Conservation (phyloP, 2,329 filamentous ascomycete species). For the Clarireedia homoeocarpa region DNA sequence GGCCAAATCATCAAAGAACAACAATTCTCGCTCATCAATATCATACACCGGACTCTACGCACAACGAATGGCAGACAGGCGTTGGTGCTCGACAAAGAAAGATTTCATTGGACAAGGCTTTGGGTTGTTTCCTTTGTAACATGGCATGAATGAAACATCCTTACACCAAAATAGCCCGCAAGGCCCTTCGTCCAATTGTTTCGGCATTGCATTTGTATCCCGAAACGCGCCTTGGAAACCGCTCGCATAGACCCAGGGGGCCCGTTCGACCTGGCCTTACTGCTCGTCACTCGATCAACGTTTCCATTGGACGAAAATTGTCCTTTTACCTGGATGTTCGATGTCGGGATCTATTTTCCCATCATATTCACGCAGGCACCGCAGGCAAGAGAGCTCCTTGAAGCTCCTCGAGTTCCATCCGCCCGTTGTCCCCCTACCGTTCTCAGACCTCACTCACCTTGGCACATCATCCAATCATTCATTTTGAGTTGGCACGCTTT, state of each 20-base stretch:
- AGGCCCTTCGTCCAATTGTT: conserved; percentile 22
- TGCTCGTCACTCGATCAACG: too few species aligned
- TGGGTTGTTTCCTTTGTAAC: not conserved
- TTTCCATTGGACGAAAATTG: not conserved
- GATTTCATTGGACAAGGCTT: not conserved
- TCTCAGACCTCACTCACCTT: not conserved
- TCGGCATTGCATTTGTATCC: conserved; percentile 2
- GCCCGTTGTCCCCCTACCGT: not conserved
- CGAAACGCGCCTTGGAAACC: conserved; percentile 17
- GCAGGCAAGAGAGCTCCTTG: conserved; percentile 3
- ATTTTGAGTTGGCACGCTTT: conserved; percentile 7
- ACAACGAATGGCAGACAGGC: not conserved
- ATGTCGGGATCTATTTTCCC: conserved; percentile 8
- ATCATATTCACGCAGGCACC: conserved; percentile 5
- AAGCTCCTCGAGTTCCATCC: conserved; percentile 4
- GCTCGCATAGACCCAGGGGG: too few species aligned
- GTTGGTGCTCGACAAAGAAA: not conserved
- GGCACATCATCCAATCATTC: conserved; percentile 20
- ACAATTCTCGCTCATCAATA: not conserved
- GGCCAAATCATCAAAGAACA: too few species aligned
- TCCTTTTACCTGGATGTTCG: conserved; percentile 10
- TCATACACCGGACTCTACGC: not conserved
- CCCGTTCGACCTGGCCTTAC: not conserved
- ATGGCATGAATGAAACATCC: conserved; percentile 18
- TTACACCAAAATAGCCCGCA: not conserved